A percentile compares a stretch with the other conserved stretches of the same genome.
phyloP scores from a whole-genome alignment of 106 monocot genomes.

The Apostasia shenzhenica region DNA sequence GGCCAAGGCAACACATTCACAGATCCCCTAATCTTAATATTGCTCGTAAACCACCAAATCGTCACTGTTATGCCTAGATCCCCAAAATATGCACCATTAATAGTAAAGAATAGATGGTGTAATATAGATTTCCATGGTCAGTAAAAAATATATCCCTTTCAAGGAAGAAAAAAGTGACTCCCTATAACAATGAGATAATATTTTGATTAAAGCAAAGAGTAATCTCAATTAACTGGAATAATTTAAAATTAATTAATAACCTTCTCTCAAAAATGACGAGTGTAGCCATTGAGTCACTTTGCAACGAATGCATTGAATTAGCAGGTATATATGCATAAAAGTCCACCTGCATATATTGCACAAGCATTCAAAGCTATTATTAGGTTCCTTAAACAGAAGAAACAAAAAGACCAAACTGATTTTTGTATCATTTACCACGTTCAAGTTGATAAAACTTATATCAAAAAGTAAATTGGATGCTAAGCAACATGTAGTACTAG shows the following conservation, averaged over 20 bases:
- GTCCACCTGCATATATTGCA: constrained; percentile 51
- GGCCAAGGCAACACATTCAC: too few relatives aligned
- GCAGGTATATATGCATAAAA: constrained; percentile 82
- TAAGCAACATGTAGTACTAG: not conserved
- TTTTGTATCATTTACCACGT: too few relatives aligned
- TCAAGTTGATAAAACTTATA: not conserved
- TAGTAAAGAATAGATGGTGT: too few relatives aligned
- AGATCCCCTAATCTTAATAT: too few relatives aligned
- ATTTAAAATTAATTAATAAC: constrained; percentile 14
- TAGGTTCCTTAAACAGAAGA: not conserved
- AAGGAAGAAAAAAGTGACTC: too few relatives aligned
- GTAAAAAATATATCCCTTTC: too few relatives aligned
- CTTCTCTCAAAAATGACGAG: constrained; percentile 81
- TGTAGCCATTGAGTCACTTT: constrained; percentile 37
- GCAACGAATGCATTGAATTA: constrained; percentile 43
- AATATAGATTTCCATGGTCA: too few relatives aligned
- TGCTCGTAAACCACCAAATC: too few relatives aligned
- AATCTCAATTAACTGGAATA: not conserved
- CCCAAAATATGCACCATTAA: too few relatives aligned
- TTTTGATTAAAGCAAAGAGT: not conserved
- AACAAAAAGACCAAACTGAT: not conserved
- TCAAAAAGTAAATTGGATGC: not conserved
- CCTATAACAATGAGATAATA: too few relatives aligned
- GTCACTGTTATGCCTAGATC: too few relatives aligned
- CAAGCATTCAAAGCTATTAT: not conserved